These are phyloP conservation scores for Oryza glumipatula DNA, from an alignment of 176 grass and related monocot species.

Conservation along the genomic window DNA sequence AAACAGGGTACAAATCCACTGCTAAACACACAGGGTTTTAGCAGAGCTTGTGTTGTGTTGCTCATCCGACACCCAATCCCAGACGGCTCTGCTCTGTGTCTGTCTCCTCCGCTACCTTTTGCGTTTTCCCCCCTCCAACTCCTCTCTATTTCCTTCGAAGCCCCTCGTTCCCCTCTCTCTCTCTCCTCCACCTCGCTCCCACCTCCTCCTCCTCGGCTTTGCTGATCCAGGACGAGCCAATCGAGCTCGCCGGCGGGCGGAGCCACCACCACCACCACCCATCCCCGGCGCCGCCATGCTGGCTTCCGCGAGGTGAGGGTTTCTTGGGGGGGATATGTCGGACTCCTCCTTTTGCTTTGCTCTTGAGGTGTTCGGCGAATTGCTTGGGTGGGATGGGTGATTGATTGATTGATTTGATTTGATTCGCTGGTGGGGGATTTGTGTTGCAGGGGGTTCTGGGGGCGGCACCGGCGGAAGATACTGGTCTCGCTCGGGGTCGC, in stretches of 20 bases:
- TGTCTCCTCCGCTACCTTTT: background rate
- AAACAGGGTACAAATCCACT: too few relatives aligned
- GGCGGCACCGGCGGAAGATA: constrained; percentile 56
- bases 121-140: constrained; percentile 7
- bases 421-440: background rate
- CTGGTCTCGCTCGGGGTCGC: constrained; percentile 49
- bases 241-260: background rate
- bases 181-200: background rate
- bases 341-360: background rate
- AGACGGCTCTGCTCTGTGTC: background rate
- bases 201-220: background rate
- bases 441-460: constrained; percentile 51
- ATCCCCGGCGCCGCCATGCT: constrained; percentile 23
- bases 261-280: too few relatives aligned
- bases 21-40: too few relatives aligned
- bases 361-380: constrained; percentile 19
- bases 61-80: background rate
- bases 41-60: too few relatives aligned
- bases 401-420: background rate
- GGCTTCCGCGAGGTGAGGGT: constrained; percentile 35
- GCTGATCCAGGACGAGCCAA: constrained; percentile 10
- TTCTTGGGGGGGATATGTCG: background rate
- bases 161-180: background rate
- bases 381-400: background rate
- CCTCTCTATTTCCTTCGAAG: background rate